Evolutionary conservation across 768 basidiomycete genomes (phyloP), one percentile per base, ranked within the genome.

Genomic region (Scleroderma citrinum): DNA sequence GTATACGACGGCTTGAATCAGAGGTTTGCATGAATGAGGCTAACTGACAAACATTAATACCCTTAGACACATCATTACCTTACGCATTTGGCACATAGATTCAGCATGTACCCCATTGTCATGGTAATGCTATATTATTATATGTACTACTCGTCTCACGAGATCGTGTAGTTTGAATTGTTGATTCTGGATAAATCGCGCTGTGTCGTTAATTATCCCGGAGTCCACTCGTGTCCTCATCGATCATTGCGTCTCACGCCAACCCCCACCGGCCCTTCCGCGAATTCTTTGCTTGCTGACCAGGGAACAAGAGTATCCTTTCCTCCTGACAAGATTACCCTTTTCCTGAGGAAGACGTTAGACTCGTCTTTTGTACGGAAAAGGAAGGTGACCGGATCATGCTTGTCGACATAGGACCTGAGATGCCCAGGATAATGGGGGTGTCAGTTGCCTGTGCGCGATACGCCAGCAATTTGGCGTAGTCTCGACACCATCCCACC

Each of bases 1-100:
- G 85, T 95, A 58, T 95, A 92, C 59, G 87, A 94, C 61, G 82
- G 80, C 23, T 70, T 93, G 54, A 73, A 65, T 49, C 67, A 65
- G 50, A 58, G 68, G 44, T 80, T 77, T 65, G 73, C 75, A 23
- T 46, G 36, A 49, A 24, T 42, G 20, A 29, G 17, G 7, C 20
- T 35, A 14, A 14, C 19, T 39, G 17, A 19, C 19, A 31, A 20
- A 24, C 5, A 13, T 34, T 19, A 21, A 13, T 19, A 21, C 35
- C n/a, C 26, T 39, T 23, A 19, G 5, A 44, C 11, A 24, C 36
- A 49, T 35, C 32, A 14, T n/a, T 47, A 47, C 13, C 11, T 40
- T 20, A 24, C 32, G n/a, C n/a, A 35, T 35, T 35, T 13, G n/a
- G 34, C 12, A 12, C n/a, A 13, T 35, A 13, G 12, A 35, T 12